These are phyloP conservation scores for Fusarium devonianum DNA, from an alignment of 2,329 filamentous ascomycete species.

Conservation along the genomic window DNA sequence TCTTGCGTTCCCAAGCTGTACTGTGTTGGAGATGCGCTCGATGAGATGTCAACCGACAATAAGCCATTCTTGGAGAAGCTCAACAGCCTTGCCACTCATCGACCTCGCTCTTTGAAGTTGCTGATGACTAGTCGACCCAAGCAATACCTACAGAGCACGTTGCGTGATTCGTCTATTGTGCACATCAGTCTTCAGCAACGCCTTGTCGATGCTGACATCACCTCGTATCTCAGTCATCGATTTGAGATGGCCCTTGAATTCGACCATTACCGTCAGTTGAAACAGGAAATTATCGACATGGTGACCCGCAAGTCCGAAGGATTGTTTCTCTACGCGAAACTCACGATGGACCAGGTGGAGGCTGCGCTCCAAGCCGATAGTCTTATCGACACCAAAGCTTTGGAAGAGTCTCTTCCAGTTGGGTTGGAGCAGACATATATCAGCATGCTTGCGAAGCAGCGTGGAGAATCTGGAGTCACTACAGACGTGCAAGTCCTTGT, in stretches of 20 bases:
- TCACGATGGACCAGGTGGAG: conserved; percentile 36
- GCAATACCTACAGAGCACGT: conserved; percentile 27
- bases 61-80: conserved; percentile 26
- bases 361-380: not conserved
- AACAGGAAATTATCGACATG: conserved; percentile 29
- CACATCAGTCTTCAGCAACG: conserved; percentile 35
- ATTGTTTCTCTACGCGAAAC: conserved; percentile 35
- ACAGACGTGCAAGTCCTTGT: conserved; percentile 46
- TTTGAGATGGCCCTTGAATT: conserved; percentile 16
- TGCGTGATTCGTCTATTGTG: conserved; percentile 31
- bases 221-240: conserved; percentile 23
- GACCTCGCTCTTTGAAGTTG: conserved; percentile 30
- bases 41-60: conserved; percentile 35
- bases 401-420: conserved; percentile 27
- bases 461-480: conserved; percentile 39
- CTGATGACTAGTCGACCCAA: conserved; percentile 36
- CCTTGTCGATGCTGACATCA: conserved; percentile 32
- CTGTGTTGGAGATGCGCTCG: conserved; percentile 34
- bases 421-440: conserved; percentile 43
- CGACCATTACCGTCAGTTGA: not conserved
- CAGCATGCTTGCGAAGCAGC: conserved; percentile 47
- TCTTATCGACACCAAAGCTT: conserved; percentile 2
- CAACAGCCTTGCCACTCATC: conserved; percentile 29
- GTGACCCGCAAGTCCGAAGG: conserved; percentile 22
- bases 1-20: conserved; percentile 30